A percentile compares a stretch with the other conserved stretches of the same genome.
Evolutionary conservation across 768 basidiomycete species (phyloP).

Genomic region (Podaxis sp.): DNA sequence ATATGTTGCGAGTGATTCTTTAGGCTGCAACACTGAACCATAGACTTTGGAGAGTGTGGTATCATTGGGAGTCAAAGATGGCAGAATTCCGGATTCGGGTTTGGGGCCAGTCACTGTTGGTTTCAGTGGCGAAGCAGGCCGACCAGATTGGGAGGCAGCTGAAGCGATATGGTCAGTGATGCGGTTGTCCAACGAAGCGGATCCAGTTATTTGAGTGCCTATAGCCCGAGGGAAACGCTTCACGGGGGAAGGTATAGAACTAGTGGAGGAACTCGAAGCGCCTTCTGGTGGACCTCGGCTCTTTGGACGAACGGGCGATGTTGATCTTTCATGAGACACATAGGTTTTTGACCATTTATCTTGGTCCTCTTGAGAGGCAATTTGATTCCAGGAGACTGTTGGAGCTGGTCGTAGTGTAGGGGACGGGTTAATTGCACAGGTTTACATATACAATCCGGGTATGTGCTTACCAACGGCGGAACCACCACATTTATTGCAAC

Average conservation of each 20-base stretch:
- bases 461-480: conserved; percentile 67
- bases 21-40: conserved; percentile 79
- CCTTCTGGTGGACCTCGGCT: conserved; percentile 21
- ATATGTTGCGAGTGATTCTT: conserved; percentile 67
- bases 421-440: background rate
- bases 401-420: conserved; percentile 45
- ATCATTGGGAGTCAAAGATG: conserved; percentile 47
- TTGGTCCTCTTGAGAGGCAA: conserved; percentile 36
- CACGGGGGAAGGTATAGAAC: conserved; percentile 26
- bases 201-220: conserved; percentile 25
- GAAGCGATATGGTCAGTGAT: conserved; percentile 60
- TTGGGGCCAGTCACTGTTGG: conserved; percentile 48
- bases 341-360: conserved; percentile 86
- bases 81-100: conserved; percentile 60
- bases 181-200: conserved; percentile 38
- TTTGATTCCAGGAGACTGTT: conserved; percentile 63
- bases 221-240: conserved; percentile 53
- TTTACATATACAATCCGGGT: background rate
- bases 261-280: conserved; percentile 12
- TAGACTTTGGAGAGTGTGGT: conserved; percentile 78
- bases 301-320: conserved; percentile 37
- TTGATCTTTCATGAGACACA: conserved; percentile 48
- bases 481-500: conserved; percentile 77
- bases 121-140: conserved; percentile 60
- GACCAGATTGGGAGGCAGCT: conserved; percentile 38